phyloP scores from a whole-genome alignment of 805 yeast genomes.

The Zygotorulaspora danielsina region DNA sequence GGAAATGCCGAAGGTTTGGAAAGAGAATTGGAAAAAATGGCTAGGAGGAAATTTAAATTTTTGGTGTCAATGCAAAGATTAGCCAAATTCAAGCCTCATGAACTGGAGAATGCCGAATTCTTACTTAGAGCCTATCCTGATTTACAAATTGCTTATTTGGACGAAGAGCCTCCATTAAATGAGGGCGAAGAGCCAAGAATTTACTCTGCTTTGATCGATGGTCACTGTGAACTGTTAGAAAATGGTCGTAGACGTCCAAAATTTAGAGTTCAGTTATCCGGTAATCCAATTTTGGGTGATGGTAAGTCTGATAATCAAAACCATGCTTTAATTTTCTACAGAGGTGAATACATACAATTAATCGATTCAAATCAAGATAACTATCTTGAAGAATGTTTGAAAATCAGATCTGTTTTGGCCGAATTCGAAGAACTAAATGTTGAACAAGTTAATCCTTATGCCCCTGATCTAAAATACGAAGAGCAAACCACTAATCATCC shows the following conservation, averaged over 20 bases:
- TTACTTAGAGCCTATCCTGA: slow-evolving; percentile 81
- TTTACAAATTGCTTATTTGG: slow-evolving; percentile 85
- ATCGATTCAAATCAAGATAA: slow-evolving; percentile 87
- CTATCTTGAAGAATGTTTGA: slow-evolving; percentile 79
- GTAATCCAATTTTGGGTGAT: slow-evolving; percentile 82
- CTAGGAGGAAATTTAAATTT: slow-evolving; percentile 75
- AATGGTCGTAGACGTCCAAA: slow-evolving; percentile 73
- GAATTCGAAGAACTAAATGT: slow-evolving; percentile 76
- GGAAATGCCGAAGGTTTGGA: slow-evolving; percentile 97
- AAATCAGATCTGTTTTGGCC: slow-evolving; percentile 74
- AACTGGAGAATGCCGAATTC: slow-evolving; percentile 74
- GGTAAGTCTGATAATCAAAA: slow-evolving; percentile 87
- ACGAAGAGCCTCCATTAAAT: slow-evolving; percentile 78
- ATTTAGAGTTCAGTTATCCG: slow-evolving; percentile 72
- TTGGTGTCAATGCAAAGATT: slow-evolving; percentile 85
- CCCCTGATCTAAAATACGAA: slow-evolving; percentile 61
- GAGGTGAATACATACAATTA: slow-evolving; percentile 82
- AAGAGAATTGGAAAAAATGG: slow-evolving; percentile 88
- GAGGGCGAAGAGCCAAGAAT: slow-evolving; percentile 69
- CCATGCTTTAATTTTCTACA: slow-evolving; percentile 70
- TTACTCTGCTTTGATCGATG: slow-evolving; percentile 75
- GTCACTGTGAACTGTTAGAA: slow-evolving; percentile 68
- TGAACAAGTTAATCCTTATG: slow-evolving; percentile 78
- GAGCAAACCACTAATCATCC: slow-evolving; percentile 53
- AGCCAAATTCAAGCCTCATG: slow-evolving; percentile 65